Evolutionary conservation across 2,329 filamentous ascomycete genomes (phyloP).

Genomic region (Calonectria pauciramosa): DNA sequence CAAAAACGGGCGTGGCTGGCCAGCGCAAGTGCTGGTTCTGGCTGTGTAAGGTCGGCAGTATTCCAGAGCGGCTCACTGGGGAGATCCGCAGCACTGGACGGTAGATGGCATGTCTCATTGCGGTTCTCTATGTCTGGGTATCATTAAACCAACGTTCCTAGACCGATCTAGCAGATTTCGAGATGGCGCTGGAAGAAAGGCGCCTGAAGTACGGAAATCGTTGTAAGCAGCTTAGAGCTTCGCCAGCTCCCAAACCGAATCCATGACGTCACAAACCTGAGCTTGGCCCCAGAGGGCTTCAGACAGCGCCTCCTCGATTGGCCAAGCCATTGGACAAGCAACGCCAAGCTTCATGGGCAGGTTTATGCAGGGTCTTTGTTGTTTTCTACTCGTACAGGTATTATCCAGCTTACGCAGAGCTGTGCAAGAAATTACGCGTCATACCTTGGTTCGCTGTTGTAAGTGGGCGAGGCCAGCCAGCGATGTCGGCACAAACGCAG

Average conservation of each 20-base stretch:
- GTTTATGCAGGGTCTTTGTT: constrained; percentile 3
- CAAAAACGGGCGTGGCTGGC: not conserved
- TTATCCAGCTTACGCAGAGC: not conserved
- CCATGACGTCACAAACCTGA: constrained; percentile 27
- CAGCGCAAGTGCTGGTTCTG: constrained; percentile 22
- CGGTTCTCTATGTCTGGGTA: constrained; percentile 4
- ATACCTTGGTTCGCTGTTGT: not conserved
- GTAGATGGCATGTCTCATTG: constrained; percentile 39
- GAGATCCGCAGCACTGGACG: constrained; percentile 35
- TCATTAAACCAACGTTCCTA: not conserved
- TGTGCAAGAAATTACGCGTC: not conserved
- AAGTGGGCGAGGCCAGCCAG: not conserved
- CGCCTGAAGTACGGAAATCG: not conserved
- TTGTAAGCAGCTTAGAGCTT: not conserved
- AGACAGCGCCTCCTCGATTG: constrained; percentile 18
- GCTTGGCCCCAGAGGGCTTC: constrained; percentile 20
- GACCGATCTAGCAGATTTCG: not conserved
- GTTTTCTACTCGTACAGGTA: not conserved
- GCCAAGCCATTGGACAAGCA: not conserved
- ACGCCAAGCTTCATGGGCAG: not conserved
- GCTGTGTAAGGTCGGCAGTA: constrained; percentile 13
- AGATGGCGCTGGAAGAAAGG: not conserved
- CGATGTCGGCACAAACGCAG: too few relatives aligned
- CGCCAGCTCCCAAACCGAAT: constrained; percentile 3
- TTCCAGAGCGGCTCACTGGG: constrained; percentile 22